Base-by-base conservation (phyloP, 495 filamentous ascomycete genomes). In the Hypoxylon crocopeplum region DNA sequence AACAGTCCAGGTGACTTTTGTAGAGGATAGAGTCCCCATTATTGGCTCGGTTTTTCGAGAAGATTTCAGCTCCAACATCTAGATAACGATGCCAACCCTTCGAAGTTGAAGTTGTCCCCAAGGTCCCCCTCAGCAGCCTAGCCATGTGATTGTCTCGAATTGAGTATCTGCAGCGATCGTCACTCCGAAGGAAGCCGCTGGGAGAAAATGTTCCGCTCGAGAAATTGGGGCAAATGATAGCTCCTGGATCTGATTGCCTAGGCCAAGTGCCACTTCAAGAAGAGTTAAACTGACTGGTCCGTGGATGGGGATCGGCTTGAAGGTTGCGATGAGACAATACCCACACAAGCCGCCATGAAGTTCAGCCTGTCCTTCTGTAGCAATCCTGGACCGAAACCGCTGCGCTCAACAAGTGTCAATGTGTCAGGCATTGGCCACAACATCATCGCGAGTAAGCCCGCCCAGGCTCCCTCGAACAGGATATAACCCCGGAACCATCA, bases 1-100 rank as follows among this genome's bases (percentile, higher is more conserved):
- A 59, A 37, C 55, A 64, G 50, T 46, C 61, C 24, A 47, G 49
- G 34, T 13, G 21, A 19, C 21, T 48, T 59, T 45, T 48, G 41
- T 32, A 36, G 22, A 45, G 29, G 38, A 11, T 15, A 34, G 20
- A 12, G 19, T 19, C 16, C 19, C n/a, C 25, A 19, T 48, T 2
- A 54, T 52, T 64, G 42, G 55, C 29, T 24, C 32, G 13, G 25
- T 34, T 24, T 46, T 17, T 24, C 17, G 11, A 33, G 42, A 36
- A 16, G 4, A 13, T 2, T 40, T 47, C 17, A 49, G 30, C 48
- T 40, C 33, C 44, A 38, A 41, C 11, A n/a, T 30, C 10, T 12
- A 56, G 33, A 16, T 15, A 29, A 32, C 21, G 21, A 30, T 38
- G 32, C 12, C 25, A n/a, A 8, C 19, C 39, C 38, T 30, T 37